Percentiles rank a stretch among this genome's conserved stretches.
These are phyloP conservation scores for Oropetium thomaeum DNA, from an alignment of 176 grass and related monocot genomes.

Conservation along the genomic window DNA sequence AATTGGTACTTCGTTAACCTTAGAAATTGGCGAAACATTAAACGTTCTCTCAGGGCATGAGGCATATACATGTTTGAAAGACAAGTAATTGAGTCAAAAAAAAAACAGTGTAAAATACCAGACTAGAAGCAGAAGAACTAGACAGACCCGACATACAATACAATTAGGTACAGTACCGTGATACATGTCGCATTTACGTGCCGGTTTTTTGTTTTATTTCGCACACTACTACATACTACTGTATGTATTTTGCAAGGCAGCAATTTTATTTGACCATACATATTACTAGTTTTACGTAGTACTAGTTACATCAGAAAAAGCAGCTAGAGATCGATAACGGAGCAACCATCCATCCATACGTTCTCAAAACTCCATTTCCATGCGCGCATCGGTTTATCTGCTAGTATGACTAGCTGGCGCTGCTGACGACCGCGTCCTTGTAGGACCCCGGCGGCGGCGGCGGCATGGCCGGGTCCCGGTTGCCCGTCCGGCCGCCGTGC, in stretches of 20 bases:
- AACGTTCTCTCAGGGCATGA: too few species aligned
- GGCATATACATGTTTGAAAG: too few species aligned
- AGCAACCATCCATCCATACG: too few species aligned
- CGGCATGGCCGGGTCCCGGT: not conserved
- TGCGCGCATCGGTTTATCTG: too few species aligned
- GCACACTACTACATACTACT: too few species aligned
- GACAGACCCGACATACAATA: not conserved
- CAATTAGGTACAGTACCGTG: not conserved
- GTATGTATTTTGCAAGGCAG: not conserved
- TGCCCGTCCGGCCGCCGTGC: slow-evolving; percentile 21
- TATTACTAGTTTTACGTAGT: too few species aligned
- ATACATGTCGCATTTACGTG: not conserved
- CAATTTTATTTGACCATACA: not conserved
- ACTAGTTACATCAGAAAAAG: too few species aligned
- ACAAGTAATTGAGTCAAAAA: too few species aligned
- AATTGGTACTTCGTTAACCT: too few species aligned
- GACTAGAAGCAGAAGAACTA: not conserved
- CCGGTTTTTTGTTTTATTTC: not conserved
- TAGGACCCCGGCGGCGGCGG: slow-evolving; percentile 37
- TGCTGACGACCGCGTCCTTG: slow-evolving; percentile 67
- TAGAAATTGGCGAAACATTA: too few species aligned
- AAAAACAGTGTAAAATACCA: too few species aligned
- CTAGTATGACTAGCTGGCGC: slow-evolving; percentile 28
- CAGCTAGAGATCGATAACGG: too few species aligned
- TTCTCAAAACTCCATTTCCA: not conserved